Conservation (phyloP, 2,329 filamentous ascomycete genomes). For the Ambrosiella xylebori region DNA sequence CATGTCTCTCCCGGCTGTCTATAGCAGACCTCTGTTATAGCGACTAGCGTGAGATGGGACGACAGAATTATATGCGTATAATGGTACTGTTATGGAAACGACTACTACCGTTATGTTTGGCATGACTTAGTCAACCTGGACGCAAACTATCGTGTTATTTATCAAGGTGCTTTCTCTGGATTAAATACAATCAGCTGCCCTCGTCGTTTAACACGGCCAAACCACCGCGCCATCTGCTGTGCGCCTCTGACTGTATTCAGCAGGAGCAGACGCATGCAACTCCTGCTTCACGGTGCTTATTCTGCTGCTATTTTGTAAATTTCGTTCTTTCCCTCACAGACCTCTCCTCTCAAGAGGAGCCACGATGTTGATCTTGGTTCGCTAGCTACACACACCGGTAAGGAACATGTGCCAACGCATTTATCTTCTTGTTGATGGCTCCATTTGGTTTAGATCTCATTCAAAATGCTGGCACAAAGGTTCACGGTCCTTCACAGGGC, state of each 20-base stretch:
- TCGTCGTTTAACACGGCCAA: neutral
- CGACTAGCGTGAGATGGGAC: neutral
- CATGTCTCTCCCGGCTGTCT: neutral
- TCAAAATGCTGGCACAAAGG: neutral
- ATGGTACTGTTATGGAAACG: neutral
- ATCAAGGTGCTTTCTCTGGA: too few relatives aligned
- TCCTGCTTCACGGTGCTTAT: neutral
- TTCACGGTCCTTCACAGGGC: neutral
- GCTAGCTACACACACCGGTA: too few relatives aligned
- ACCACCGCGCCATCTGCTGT: neutral
- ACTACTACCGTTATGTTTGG: neutral
- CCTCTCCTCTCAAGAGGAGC: too few relatives aligned
- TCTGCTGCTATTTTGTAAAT: neutral
- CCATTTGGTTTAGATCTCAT: neutral
- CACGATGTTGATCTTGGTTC: too few relatives aligned
- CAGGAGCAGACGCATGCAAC: neutral
- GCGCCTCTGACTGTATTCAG: neutral
- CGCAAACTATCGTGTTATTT: too few relatives aligned
- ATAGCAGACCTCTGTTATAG: neutral
- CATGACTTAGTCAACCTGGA: too few relatives aligned
- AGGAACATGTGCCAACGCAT: too few relatives aligned
- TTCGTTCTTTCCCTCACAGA: too few relatives aligned
- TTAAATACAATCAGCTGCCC: too few relatives aligned
- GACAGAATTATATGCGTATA: neutral
- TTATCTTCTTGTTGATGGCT: too few relatives aligned